These are phyloP conservation scores for Pulveroboletus sp. DNA, from an alignment of 1,284 basidiomycete species.

Conservation along the genomic window DNA sequence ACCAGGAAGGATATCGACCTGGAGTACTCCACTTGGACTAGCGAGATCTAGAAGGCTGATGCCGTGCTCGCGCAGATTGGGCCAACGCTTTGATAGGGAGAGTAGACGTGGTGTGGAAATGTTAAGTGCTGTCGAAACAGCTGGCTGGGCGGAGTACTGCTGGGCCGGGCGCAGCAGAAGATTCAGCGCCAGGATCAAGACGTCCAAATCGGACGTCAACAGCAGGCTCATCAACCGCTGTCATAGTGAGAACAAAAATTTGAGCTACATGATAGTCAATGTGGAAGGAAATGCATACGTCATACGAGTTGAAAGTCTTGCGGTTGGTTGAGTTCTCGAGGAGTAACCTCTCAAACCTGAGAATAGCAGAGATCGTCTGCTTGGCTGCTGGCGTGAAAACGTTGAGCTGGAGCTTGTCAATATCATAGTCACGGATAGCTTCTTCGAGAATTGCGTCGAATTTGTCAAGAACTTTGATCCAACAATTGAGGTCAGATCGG, in stretches of 20 bases:
- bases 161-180: slow-evolving; percentile 91
- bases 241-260: slow-evolving; percentile 5
- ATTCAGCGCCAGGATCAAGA: slow-evolving; percentile 83
- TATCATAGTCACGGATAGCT: slow-evolving; percentile 79
- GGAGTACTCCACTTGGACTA: slow-evolving; percentile 49
- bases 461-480: slow-evolving; percentile 94
- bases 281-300: slow-evolving; percentile 59
- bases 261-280: slow-evolving; percentile 18
- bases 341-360: slow-evolving; percentile 86
- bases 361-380: slow-evolving; percentile 76
- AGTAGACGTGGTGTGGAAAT: slow-evolving; percentile 75
- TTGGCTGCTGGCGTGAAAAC: slow-evolving; percentile 81
- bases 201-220: slow-evolving; percentile 86
- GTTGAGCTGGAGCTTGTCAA: slow-evolving; percentile 81
- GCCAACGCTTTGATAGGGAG: slow-evolving; percentile 73
- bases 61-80: slow-evolving; percentile 71
- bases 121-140: slow-evolving; percentile 73
- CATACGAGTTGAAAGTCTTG: slow-evolving; percentile 96
- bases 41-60: slow-evolving; percentile 71
- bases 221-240: slow-evolving; percentile 90
- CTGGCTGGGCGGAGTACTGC: slow-evolving; percentile 86
- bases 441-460: slow-evolving; percentile 89
- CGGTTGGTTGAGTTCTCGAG: slow-evolving; percentile 98
- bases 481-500: slow-evolving; percentile 94
- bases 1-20: slow-evolving; percentile 60